A percentile compares a stretch with the other conserved stretches of the same genome.
Conservation (phyloP, 176 grass and related monocot genomes). For the Cenchrus purpureus region DNA sequence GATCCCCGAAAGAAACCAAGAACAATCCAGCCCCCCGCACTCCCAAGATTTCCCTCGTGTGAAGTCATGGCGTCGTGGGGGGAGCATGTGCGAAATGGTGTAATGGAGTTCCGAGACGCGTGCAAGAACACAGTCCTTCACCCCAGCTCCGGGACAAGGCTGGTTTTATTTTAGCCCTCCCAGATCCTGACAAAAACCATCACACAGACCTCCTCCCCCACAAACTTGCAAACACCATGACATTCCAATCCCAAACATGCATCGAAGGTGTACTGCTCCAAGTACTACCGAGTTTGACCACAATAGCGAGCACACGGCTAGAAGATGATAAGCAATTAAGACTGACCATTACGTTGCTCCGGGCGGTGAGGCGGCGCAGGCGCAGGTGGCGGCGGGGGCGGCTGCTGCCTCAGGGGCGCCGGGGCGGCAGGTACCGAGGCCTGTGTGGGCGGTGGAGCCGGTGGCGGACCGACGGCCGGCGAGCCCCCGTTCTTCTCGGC, state of each 20-base stretch:
- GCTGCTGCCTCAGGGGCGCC: slow-evolving; percentile 40
- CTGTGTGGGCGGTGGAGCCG: background rate
- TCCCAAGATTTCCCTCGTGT: background rate
- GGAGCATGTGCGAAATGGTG: background rate
- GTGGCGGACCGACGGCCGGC: background rate
- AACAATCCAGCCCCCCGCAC: background rate
- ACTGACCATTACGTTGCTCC: slow-evolving; percentile 39
- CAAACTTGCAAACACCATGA: slow-evolving; percentile 14
- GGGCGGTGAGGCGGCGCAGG: slow-evolving; percentile 13
- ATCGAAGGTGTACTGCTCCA: slow-evolving; percentile 19
- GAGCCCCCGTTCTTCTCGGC: slow-evolving; percentile 39
- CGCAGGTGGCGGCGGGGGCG: slow-evolving; percentile 24
- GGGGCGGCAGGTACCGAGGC: slow-evolving; percentile 11
- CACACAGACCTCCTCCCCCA: slow-evolving; percentile 11
- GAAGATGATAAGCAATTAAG: background rate
- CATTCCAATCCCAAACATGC: slow-evolving; percentile 39
- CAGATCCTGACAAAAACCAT: slow-evolving; percentile 45
- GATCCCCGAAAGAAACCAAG: slow-evolving; percentile 27
- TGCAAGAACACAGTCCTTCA: slow-evolving; percentile 28
- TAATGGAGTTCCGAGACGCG: slow-evolving; percentile 19
- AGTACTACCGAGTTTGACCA: slow-evolving; percentile 23
- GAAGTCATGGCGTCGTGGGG: background rate
- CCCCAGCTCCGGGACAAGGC: slow-evolving; percentile 9
- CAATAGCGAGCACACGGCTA: background rate
- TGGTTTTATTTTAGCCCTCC: slow-evolving; percentile 9